phyloP scores from a whole-genome alignment of 2,329 filamentous ascomycete species.

The Peltaster fructicola region DNA sequence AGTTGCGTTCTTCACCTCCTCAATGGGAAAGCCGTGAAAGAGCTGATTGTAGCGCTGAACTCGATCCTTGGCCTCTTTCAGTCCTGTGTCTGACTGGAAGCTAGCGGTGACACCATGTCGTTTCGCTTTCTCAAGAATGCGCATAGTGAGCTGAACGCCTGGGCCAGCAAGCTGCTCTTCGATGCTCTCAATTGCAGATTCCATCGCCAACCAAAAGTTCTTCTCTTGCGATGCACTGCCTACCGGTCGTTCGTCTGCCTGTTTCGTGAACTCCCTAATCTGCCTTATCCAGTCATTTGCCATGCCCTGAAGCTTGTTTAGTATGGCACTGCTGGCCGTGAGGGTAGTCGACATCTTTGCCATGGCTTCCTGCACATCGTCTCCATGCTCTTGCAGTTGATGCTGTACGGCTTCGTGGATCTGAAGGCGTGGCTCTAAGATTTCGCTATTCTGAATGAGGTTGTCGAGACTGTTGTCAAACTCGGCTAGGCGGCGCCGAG shows the following conservation, averaged over 20 bases:
- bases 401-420: conserved; percentile 78
- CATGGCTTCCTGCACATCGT: conserved; percentile 50
- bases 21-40: conserved; percentile 93
- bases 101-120: conserved; percentile 95
- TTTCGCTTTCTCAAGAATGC: conserved; percentile 91
- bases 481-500: conserved; percentile 92
- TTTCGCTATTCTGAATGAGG: conserved; percentile 93
- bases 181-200: conserved; percentile 78
- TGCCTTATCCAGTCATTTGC: conserved; percentile 99
- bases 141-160: conserved; percentile 77
- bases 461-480: conserved; percentile 79
- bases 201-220: conserved; percentile 98
- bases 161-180: conserved; percentile 76
- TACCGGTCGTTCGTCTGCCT: conserved; percentile 64
- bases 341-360: conserved; percentile 60
- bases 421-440: conserved; percentile 74
- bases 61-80: conserved; percentile 89
- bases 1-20: conserved; percentile 84
- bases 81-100: conserved; percentile 84
- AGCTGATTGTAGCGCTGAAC: conserved; percentile 98
- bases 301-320: conserved; percentile 82
- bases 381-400: conserved; percentile 56
- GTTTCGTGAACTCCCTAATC: conserved; percentile 89
- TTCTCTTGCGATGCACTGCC: conserved; percentile 89
- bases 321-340: conserved; percentile 76